Evolutionary conservation across 2,329 filamentous ascomycete genomes (phyloP), one percentile per base, ranked within the genome.

Genomic region (Diaporthe citriasiana): DNA sequence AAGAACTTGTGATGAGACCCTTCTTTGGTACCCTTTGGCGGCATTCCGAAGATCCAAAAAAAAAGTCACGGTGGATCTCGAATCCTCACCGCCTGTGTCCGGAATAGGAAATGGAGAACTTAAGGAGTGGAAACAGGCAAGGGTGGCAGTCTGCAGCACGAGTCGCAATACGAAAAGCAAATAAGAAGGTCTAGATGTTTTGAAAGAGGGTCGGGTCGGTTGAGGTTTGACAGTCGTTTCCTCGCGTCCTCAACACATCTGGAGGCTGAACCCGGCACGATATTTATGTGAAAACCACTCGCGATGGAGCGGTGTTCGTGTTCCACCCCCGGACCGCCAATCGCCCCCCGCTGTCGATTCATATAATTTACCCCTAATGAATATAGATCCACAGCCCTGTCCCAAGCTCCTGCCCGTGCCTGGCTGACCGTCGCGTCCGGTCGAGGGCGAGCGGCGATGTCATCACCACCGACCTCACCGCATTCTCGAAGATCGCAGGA

Each of bases 1-100:
- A 75, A 75, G 65, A 75, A 74, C 56, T 75, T 73, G 69, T 75
- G 68, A 40, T 70, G 53, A 56, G 74, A 75, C 72, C 71, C 74
- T 53, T 74, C 72, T 42, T 74, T 75, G 66, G 55, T 45, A 53
- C 71, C 74, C 53, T 75, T 74, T 42, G 71, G 60, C 47, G 74
- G 68, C 74, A 74, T 75, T 51, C 40, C 70, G 68, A 59, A 69
- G 66, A 47, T 72, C 60, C 25, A 75, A 75, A 75, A 75, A 73
- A 69, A 69, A 69, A 66, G 45, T 66, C 74, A 19, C 51, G 42
- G 68, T 75, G 74, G 74, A 74, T 71, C 74, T 74, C 68, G 45
- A 69, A 71, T 66, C 59, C 72, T 75, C 74, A 74, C 71, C 71
- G 74, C 74, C 70, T 73, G 57, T 71, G 74, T 74, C 53, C 72